These are phyloP conservation scores for Serendipita indica DNA, from an alignment of 768 basidiomycete species.

Conservation along the genomic window DNA sequence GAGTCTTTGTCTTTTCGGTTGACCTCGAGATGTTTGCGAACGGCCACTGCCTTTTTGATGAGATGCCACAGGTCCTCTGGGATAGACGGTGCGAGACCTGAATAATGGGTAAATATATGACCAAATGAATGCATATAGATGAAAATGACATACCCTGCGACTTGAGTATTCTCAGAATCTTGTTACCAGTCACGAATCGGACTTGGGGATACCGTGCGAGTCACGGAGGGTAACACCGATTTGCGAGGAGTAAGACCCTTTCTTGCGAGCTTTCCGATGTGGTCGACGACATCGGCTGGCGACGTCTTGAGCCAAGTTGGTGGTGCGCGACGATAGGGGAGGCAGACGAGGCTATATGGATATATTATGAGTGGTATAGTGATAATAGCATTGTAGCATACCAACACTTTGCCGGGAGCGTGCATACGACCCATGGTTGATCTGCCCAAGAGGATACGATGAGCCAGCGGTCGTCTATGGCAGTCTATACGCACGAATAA, in stretches of 20 bases:
- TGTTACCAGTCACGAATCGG: slow-evolving; percentile 97
- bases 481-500: background rate
- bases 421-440: slow-evolving; percentile 90
- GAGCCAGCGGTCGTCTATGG: too few species aligned
- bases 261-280: slow-evolving; percentile 92
- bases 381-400: too few species aligned
- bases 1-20: slow-evolving; percentile 99
- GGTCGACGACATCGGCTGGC: slow-evolving; percentile 87
- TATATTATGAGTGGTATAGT: too few species aligned
- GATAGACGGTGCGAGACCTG: slow-evolving; percentile 91
- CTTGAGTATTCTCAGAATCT: slow-evolving; percentile 97
- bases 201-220: slow-evolving; percentile 98
- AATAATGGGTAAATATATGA: slow-evolving; percentile 21
- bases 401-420: slow-evolving; percentile 99
- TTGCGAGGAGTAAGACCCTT: slow-evolving; percentile 97
- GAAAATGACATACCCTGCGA: slow-evolving; percentile 51
- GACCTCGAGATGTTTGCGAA: slow-evolving; percentile 94
- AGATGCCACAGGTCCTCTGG: slow-evolving; percentile 99
- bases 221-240: slow-evolving; percentile 97
- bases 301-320: slow-evolving; percentile 96
- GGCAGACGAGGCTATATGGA: slow-evolving; percentile 79
- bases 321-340: slow-evolving; percentile 90
- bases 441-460: slow-evolving; percentile 19
- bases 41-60: slow-evolving; percentile 98
- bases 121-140: slow-evolving; percentile 33